A percentile compares a stretch with the other conserved stretches of the same genome.
These are phyloP conservation scores for Phytophthora melonis DNA, from an alignment of 352 stramenopile species.

Conservation along the genomic window DNA sequence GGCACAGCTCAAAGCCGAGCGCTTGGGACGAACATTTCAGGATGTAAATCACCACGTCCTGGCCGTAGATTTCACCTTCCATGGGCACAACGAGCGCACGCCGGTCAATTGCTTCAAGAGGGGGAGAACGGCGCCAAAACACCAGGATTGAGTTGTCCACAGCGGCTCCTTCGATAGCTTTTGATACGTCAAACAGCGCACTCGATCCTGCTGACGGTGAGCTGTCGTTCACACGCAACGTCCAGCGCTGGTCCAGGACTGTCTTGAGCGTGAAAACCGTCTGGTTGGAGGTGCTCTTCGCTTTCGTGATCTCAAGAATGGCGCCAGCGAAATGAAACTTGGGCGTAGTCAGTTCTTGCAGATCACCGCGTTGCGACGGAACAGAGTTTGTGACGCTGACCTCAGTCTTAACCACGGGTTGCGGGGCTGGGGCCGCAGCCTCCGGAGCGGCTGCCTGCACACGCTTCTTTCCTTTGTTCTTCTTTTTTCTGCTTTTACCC, in stretches of 20 bases:
- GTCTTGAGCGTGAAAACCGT: slow-evolving; percentile 38
- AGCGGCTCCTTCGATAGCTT: slow-evolving; percentile 20
- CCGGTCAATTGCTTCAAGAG: slow-evolving; percentile 39
- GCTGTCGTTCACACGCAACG: slow-evolving; percentile 27
- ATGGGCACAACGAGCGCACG: slow-evolving; percentile 29
- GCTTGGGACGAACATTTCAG: slow-evolving; percentile 33
- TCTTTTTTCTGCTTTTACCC: slow-evolving; percentile 24
- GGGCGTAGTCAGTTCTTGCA: slow-evolving; percentile 14
- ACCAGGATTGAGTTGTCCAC: slow-evolving; percentile 36
- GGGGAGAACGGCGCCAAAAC: slow-evolving; percentile 39
- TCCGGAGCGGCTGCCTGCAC: background rate
- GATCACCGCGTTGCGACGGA: background rate
- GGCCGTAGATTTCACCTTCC: slow-evolving; percentile 31
- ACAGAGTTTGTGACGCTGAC: background rate
- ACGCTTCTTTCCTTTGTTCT: slow-evolving; percentile 19
- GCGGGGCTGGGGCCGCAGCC: background rate
- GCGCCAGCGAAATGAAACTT: slow-evolving; percentile 42
- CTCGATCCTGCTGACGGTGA: slow-evolving; percentile 2
- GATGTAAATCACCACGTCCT: slow-evolving; percentile 41
- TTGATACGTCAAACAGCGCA: slow-evolving; percentile 2
- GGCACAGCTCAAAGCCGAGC: slow-evolving; percentile 34
- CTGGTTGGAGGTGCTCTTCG: slow-evolving; percentile 17
- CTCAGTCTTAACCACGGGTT: background rate
- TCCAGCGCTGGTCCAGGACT: slow-evolving; percentile 34
- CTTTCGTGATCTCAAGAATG: slow-evolving; percentile 33